Conservation (phyloP, 331 rosid species). For the Telfairia occidentalis region DNA sequence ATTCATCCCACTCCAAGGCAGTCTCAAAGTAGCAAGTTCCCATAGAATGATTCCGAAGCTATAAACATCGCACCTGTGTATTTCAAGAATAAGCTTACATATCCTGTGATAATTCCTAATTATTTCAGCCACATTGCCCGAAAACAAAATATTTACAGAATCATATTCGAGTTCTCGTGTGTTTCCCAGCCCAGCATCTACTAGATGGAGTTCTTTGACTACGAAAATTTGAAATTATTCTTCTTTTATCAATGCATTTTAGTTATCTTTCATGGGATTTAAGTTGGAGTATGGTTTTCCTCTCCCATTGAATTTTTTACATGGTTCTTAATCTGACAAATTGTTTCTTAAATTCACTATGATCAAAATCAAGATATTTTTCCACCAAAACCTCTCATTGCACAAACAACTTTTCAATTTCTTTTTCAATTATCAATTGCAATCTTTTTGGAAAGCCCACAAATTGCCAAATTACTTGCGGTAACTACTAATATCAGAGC, state of each 20-base stretch:
- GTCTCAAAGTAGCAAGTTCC: constrained; percentile 89
- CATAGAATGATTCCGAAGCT: constrained; percentile 95
- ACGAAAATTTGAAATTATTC: background rate
- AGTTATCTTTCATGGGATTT: background rate
- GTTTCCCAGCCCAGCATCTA: background rate
- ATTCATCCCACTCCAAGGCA: constrained; percentile 98
- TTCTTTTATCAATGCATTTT: background rate
- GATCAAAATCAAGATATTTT: background rate
- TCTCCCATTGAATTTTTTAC: background rate
- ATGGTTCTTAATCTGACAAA: background rate
- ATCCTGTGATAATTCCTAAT: background rate
- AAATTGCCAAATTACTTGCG: background rate
- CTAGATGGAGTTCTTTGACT: background rate
- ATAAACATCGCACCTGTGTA: constrained; percentile 81
- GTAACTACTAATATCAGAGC: background rate
- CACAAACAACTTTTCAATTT: too few relatives aligned
- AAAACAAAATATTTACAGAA: background rate
- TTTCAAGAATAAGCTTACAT: constrained; percentile 6
- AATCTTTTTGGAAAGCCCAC: background rate
- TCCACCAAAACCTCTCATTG: background rate
- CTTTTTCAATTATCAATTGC: background rate
- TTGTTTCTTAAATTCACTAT: background rate
- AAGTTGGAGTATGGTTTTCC: background rate
- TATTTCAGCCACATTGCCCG: background rate
- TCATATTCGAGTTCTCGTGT: background rate